Conservation (phyloP, 805 yeast species). For the Ogataea ganodermae region DNA sequence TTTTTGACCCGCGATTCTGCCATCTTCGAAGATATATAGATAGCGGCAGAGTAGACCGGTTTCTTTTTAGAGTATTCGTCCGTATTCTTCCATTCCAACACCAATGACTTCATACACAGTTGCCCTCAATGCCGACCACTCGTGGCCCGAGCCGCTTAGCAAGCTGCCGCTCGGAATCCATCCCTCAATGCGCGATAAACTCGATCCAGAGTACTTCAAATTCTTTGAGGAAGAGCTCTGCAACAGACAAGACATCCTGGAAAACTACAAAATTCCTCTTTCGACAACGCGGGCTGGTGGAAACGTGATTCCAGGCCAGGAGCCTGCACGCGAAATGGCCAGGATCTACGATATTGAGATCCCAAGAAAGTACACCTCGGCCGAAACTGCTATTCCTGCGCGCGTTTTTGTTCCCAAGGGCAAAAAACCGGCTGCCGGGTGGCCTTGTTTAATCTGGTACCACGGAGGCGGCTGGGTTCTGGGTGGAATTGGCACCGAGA, state of each 20-base stretch:
- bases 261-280: slow-evolving; percentile 28
- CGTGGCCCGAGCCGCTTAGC: slow-evolving; percentile 33
- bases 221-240: slow-evolving; percentile 26
- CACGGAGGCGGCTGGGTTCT: slow-evolving; percentile 40
- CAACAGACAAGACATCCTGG: slow-evolving; percentile 26
- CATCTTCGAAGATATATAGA: not conserved
- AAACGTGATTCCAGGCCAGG: slow-evolving; percentile 33
- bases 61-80: no score
- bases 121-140: slow-evolving; percentile 26
- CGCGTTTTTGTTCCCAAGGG: slow-evolving; percentile 34
- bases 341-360: slow-evolving; percentile 22
- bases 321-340: slow-evolving; percentile 26
- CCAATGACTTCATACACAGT: slow-evolving; percentile 15
- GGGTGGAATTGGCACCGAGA: slow-evolving; percentile 37
- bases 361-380: slow-evolving; percentile 31
- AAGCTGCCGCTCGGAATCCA: slow-evolving; percentile 36
- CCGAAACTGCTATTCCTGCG: slow-evolving; percentile 25
- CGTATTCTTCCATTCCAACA: not conserved
- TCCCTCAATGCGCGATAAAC: slow-evolving; percentile 17
- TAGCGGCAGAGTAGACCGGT: not conserved
- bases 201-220: slow-evolving; percentile 28
- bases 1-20: not conserved
- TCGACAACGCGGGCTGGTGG: slow-evolving; percentile 25
- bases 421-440: slow-evolving; percentile 22
- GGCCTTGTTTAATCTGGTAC: slow-evolving; percentile 36